These are phyloP conservation scores for Nigrospora oryzae DNA, from an alignment of 2,329 filamentous ascomycete genomes.

Conservation along the genomic window DNA sequence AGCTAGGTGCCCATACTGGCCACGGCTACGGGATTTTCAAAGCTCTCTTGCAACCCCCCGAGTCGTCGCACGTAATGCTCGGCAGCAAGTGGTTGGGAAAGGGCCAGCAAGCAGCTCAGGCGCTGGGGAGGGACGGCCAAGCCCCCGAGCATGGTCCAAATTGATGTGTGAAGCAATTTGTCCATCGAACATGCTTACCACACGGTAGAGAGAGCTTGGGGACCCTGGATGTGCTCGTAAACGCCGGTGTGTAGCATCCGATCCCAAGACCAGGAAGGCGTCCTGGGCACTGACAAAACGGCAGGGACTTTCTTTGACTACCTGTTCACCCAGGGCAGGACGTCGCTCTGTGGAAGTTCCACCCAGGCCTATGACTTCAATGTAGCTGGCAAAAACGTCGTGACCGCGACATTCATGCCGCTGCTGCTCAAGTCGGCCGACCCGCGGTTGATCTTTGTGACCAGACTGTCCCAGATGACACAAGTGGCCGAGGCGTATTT, in stretches of 20 bases:
- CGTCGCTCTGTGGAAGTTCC: slow-evolving; percentile 28
- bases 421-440: slow-evolving; percentile 34
- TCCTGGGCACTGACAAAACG: no score
- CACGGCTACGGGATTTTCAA: slow-evolving; percentile 51
- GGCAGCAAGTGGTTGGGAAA: slow-evolving; percentile 43
- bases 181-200: slow-evolving; percentile 39
- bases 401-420: slow-evolving; percentile 30
- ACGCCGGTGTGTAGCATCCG: slow-evolving; percentile 27
- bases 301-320: slow-evolving; percentile 32
- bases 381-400: slow-evolving; percentile 32
- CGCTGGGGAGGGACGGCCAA: slow-evolving; percentile 28
- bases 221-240: slow-evolving; percentile 42
- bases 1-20: slow-evolving; percentile 37
- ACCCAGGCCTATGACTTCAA: slow-evolving; percentile 42
- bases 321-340: slow-evolving; percentile 14
- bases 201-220: slow-evolving; percentile 30
- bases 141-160: slow-evolving; percentile 31
- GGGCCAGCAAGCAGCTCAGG: slow-evolving; percentile 35
- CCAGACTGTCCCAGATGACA: slow-evolving; percentile 16
- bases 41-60: slow-evolving; percentile 35
- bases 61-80: slow-evolving; percentile 44
- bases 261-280: no score
- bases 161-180: slow-evolving; percentile 46
- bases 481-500: no score
- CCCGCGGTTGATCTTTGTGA: slow-evolving; percentile 40